These are phyloP conservation scores for Pyrenula aspistea DNA, from an alignment of 495 filamentous ascomycete species.

Conservation along the genomic window DNA sequence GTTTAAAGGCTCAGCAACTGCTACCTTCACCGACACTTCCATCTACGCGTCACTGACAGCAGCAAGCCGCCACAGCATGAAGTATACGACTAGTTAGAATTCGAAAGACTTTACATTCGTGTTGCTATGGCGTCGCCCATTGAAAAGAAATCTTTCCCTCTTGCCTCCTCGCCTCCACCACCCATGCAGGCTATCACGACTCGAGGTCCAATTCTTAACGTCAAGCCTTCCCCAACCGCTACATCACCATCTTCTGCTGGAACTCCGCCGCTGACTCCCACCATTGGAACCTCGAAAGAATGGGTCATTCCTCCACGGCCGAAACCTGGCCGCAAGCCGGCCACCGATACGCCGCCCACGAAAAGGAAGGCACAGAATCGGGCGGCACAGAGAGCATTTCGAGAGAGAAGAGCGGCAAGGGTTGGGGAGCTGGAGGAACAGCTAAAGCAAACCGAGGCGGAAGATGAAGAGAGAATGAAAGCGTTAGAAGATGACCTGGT, in stretches of 20 bases:
- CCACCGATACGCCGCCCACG: slow-evolving; percentile 80
- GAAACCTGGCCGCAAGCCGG: slow-evolving; percentile 88
- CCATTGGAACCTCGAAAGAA: slow-evolving; percentile 58
- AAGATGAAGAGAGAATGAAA: slow-evolving; percentile 30
- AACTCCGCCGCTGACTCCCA: slow-evolving; percentile 1
- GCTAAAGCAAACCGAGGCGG: slow-evolving; percentile 51
- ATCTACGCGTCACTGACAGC: too few species aligned
- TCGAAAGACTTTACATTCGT: too few species aligned
- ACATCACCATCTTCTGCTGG: neutral
- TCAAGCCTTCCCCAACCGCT: neutral
- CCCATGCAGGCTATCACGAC: neutral
- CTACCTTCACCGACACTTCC: too few species aligned
- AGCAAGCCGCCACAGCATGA: too few species aligned
- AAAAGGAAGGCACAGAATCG: slow-evolving; percentile 90
- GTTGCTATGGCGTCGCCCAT: neutral
- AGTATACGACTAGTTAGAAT: too few species aligned
- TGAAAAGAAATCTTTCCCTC: neutral
- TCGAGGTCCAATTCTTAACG: neutral
- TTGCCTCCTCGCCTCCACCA: neutral
- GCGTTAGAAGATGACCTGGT: slow-evolving; percentile 38
- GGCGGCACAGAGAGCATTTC: slow-evolving; percentile 81
- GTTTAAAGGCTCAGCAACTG: too few species aligned
- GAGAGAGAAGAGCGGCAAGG: slow-evolving; percentile 73
- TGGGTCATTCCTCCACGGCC: slow-evolving; percentile 82
- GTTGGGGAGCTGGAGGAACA: slow-evolving; percentile 81